A percentile compares a stretch with the other conserved stretches of the same genome.
Conservation (phyloP, 768 basidiomycete species). For the Kwoniella europaea region DNA sequence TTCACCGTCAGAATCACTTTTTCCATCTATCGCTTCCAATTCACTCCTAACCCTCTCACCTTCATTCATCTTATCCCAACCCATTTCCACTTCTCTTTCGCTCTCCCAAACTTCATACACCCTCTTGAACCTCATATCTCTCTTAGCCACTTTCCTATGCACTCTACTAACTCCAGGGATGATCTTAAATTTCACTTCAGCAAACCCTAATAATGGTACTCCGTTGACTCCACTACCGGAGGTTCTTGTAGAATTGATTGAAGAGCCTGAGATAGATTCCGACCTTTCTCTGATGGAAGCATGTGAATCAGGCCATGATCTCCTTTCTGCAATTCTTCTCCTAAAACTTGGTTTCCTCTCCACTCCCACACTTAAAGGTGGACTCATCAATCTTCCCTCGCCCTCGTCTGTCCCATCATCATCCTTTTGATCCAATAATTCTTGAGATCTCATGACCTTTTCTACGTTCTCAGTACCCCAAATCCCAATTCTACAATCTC, state of each 20-base stretch:
- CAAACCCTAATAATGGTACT: constrained; percentile 27
- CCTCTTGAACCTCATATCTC: constrained; percentile 47
- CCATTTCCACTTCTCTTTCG: constrained; percentile 29
- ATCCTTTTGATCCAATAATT: constrained; percentile 9
- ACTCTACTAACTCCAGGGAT: constrained; percentile 47
- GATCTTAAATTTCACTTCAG: constrained; percentile 37
- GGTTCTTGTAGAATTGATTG: constrained; percentile 9
- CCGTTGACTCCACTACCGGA: background rate
- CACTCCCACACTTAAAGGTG: background rate
- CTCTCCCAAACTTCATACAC: constrained; percentile 57
- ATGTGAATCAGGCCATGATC: constrained; percentile 5
- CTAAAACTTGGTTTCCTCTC: constrained; percentile 13
- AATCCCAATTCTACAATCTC: background rate
- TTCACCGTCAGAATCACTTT: constrained; percentile 18
- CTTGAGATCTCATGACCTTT: constrained; percentile 35
- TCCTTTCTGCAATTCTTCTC: constrained; percentile 1
- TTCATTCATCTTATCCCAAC: constrained; percentile 26
- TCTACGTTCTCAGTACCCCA: constrained; percentile 42
- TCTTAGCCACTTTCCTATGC: constrained; percentile 49
- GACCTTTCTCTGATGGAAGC: background rate
- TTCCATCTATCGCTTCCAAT: constrained; percentile 8
- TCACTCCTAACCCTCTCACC: constrained; percentile 18
- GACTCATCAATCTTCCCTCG: background rate
- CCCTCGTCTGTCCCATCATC: constrained; percentile 1
- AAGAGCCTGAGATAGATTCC: constrained; percentile 9